These are phyloP conservation scores for Pseudoperonospora humuli DNA, from an alignment of 352 stramenopile genomes.

Conservation along the genomic window DNA sequence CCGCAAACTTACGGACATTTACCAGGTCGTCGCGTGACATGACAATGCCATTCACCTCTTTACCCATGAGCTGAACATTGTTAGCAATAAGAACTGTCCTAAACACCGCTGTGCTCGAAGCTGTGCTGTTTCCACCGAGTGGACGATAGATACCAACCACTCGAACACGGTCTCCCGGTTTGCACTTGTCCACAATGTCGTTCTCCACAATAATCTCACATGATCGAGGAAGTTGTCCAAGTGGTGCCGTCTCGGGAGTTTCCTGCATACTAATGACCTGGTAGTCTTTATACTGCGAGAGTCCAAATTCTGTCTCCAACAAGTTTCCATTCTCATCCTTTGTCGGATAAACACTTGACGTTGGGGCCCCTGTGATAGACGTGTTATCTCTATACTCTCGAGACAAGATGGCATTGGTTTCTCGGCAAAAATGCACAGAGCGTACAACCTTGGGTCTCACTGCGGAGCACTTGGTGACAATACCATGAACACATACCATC, in stretches of 20 bases:
- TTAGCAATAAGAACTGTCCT: conserved; percentile 95
- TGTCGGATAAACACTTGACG: conserved; percentile 88
- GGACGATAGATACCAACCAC: conserved; percentile 93
- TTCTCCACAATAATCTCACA: conserved; percentile 98
- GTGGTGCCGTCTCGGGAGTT: conserved; percentile 91
- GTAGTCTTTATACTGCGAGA: conserved; percentile 98
- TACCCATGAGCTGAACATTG: conserved; percentile 92
- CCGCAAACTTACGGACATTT: conserved; percentile 90
- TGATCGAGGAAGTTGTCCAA: conserved; percentile 94
- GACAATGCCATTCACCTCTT: conserved; percentile 90
- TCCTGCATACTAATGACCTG: conserved; percentile 90
- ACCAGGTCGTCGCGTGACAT: conserved; percentile 89
- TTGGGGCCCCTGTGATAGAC: conserved; percentile 87
- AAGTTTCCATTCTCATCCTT: conserved; percentile 95
- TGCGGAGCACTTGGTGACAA: conserved; percentile 96
- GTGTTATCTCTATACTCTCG: conserved; percentile 97
- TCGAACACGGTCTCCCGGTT: conserved; percentile 95
- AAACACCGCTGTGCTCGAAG: conserved; percentile 88
- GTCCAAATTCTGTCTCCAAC: conserved; percentile 97
- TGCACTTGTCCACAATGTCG: conserved; percentile 98
- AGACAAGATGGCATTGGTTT: conserved; percentile 89
- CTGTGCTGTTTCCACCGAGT: conserved; percentile 70
- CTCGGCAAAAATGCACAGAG: conserved; percentile 97
- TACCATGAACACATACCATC: conserved; percentile 98
- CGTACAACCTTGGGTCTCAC: conserved; percentile 97